Evolutionary conservation across 257 asterid genomes (phyloP), one percentile per base, ranked within the genome.

Genomic region (Plectranthus barbatus): DNA sequence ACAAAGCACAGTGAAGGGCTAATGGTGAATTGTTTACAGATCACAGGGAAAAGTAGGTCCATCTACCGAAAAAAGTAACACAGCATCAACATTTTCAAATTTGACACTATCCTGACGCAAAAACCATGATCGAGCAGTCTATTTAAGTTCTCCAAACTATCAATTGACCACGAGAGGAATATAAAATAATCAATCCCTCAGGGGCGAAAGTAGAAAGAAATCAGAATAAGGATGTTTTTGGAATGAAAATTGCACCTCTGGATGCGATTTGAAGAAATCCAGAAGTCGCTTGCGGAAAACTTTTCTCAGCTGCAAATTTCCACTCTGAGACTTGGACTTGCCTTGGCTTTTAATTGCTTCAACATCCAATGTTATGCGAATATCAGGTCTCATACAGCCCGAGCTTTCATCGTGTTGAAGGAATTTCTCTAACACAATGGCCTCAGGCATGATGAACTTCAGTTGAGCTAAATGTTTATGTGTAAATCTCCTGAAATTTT

Each of bases 361-460:
- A 17, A 42, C 70, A 64, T 70, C 63, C 68, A 82, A 66, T 37
- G 74, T 44, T 9, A 85, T 69, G 11, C 46, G 68, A 18, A 82
- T 66, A 64, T 84, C 94, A 0, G 97, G 94, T 74, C 71, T 85
- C 96, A 89, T 85, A 72, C 94, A 86, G 60, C 79, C 23, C 0
- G 95, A 85, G 56, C 60, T 77, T 64, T 86, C 99, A 56, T 92
- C 99, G 10, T 36, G 80, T 46, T 46, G 72, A 59, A 83, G 80
- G 34, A 76, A 66, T 76, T 81, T 89, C 80, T 82, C 85, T 12
- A 92, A 13, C 74, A 76, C 83, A 62, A 92, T 80, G 34, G 83
- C 95, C 79, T 86, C 96, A 12, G 94, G 92, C 85, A 91, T 50
- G 67, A 91, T 61, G 65, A 75, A 91, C 80, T 86, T 88, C 77